These are phyloP conservation scores for Phycomyces nitens DNA, from an alignment of 192 early-diverging fungal species.

Conservation along the genomic window DNA sequence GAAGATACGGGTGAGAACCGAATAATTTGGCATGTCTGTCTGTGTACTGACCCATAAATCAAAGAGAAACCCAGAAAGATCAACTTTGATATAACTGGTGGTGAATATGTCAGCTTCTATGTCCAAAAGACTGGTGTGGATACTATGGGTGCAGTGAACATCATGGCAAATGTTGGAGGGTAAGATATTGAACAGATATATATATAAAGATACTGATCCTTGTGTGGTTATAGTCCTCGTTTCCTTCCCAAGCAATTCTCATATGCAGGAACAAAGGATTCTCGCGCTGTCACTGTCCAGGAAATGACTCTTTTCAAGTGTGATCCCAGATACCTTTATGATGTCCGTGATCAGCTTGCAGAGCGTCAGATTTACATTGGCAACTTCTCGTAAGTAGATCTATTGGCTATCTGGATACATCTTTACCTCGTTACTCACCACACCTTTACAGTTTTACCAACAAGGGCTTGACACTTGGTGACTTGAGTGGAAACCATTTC, in stretches of 20 bases:
- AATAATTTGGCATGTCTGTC: too few relatives aligned
- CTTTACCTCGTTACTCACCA: too few relatives aligned
- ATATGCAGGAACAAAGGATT: conserved; percentile 95
- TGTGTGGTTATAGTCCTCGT: conserved; percentile 33
- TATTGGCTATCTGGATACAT: background rate
- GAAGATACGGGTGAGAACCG: background rate
- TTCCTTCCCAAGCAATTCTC: conserved; percentile 51
- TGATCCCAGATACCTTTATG: conserved; percentile 50
- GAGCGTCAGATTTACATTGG: conserved; percentile 62
- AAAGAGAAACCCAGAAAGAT: conserved; percentile 4
- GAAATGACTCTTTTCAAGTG: conserved; percentile 67
- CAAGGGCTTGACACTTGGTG: conserved; percentile 73
- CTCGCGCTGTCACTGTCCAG: conserved; percentile 87
- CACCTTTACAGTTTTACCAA: conserved; percentile 58
- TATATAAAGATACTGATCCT: background rate
- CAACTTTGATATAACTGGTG: conserved; percentile 56
- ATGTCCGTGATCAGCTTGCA: conserved; percentile 40
- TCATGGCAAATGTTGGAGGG: conserved; percentile 48
- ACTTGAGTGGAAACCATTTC: conserved; percentile 89
- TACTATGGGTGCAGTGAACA: conserved; percentile 81
- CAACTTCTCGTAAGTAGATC: conserved; percentile 63
- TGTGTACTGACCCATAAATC: background rate
- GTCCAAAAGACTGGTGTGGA: conserved; percentile 93
- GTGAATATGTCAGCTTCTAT: conserved; percentile 79
- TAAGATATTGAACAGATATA: background rate